These are phyloP conservation scores for Yamadazyma blattariae DNA, from an alignment of 1,139 yeast genomes.

Conservation along the genomic window DNA sequence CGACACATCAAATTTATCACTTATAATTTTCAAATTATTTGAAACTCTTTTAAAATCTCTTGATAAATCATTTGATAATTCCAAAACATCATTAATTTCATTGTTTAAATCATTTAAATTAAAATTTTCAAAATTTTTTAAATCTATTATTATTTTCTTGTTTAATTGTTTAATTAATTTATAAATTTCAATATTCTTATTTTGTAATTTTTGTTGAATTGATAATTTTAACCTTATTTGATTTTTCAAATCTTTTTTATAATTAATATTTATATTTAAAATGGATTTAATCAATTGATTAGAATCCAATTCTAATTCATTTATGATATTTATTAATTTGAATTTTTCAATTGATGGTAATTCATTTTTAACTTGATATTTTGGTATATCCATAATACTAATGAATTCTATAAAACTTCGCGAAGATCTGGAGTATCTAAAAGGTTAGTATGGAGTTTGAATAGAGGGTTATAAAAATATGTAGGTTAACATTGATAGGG, in stretches of 20 bases:
- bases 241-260: conserved; percentile 38
- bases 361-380: not conserved
- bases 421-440: not conserved
- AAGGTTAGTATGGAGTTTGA: too few relatives aligned
- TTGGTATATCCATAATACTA: not conserved
- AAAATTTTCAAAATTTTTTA: conserved; percentile 12
- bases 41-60: conserved; percentile 12
- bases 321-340: conserved; percentile 34
- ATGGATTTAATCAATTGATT: conserved; percentile 33
- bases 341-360: conserved; percentile 40
- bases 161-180: conserved; percentile 19
- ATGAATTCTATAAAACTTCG: not conserved
- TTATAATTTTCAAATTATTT: not conserved
- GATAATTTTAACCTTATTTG: conserved; percentile 34
- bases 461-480: too few relatives aligned
- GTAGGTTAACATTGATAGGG: too few relatives aligned
- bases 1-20: not conserved
- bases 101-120: conserved; percentile 11
- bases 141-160: conserved; percentile 18
- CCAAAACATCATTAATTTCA: conserved; percentile 16
- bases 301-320: conserved; percentile 30
- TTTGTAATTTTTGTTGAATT: conserved; percentile 37
- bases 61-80: conserved; percentile 13
- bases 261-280: conserved; percentile 31
- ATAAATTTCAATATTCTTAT: conserved; percentile 32